Evolutionary conservation across 2,329 filamentous ascomycete species (phyloP), one percentile per base, ranked within the genome.

Genomic region (Ceratocystis smalleyi): DNA sequence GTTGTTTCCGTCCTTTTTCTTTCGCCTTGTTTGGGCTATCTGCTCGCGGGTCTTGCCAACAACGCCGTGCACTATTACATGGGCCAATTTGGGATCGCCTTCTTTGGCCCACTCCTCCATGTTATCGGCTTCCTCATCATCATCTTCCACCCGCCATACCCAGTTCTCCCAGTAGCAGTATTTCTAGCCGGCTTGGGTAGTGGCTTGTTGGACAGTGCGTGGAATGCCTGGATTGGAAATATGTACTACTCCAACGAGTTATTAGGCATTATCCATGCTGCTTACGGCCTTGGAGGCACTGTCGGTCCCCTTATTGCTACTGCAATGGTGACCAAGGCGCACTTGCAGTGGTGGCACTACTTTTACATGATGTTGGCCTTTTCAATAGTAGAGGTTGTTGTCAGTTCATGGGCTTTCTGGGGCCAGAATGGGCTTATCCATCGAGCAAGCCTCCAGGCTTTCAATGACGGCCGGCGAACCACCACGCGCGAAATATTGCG

Each of bases 241-340:
- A 88, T 92, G 84, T 78, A 82, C 12, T 81, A 83, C 65, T 75
- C 86, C 6, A 91, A 91, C 71, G 84, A 91, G 70, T 75, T 92
- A 1, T 79, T 90, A 1, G 88, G 88, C 0, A 78, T 90, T 66
- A 73, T 91, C 30, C 87, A 91, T 71, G 86, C 82, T 0, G 81
- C 82, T 45, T 92, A 90, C 70, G 87, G 87, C 0, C 70, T 88
- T 0, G 88, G 88, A 0, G 88, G 84, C 0, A 85, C 86, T 0
- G 75, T 90, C 12, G 78, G 80, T 2, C 88, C 88, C 0, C 72
- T 91, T 5, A 78, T 90, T 66, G 87, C 87, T 1, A 90, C 88
- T 0, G 80, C 81, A 3, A 84, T 92, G 81, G 81, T 91, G 43
- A 83, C 85, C 0, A 83, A 83, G 68, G 82, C 75, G 0, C 68